Percentiles rank a stretch among this genome's conserved stretches.
Evolutionary conservation across 768 basidiomycete species (phyloP).

Genomic region (Phanerochaete carnosa): DNA sequence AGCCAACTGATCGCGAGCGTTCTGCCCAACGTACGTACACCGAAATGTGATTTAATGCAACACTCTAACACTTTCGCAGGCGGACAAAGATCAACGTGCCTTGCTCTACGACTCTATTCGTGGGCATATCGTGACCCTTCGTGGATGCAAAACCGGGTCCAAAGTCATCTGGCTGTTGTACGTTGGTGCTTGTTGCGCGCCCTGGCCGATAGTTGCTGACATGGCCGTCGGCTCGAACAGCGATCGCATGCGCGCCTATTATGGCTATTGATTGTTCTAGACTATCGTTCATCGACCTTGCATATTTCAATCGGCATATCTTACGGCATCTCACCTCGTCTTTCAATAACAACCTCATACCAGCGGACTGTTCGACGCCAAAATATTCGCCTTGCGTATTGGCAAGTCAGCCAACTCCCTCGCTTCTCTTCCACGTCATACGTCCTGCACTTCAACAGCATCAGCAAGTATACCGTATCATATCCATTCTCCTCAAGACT

Average conservation of each 20-base stretch:
- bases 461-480: not conserved
- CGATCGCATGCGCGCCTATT: constrained; percentile 54
- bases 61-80: constrained; percentile 37
- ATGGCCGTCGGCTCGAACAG: constrained; percentile 13
- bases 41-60: not conserved
- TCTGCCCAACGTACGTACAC: constrained; percentile 59
- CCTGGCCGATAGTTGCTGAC: not conserved
- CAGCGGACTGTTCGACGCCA: not conserved
- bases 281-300: constrained; percentile 22
- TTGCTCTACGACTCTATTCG: constrained; percentile 82
- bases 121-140: constrained; percentile 85
- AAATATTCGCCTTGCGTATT: not conserved
- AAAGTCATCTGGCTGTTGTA: constrained; percentile 90
- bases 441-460: not conserved
- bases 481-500: not conserved
- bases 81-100: constrained; percentile 83
- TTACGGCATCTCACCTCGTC: constrained; percentile 15
- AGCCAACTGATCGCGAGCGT: constrained; percentile 85
- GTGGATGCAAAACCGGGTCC: constrained; percentile 88
- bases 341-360: not conserved
- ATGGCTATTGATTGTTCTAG: constrained; percentile 45
- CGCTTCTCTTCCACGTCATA: not conserved
- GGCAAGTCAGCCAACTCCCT: not conserved
- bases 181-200: constrained; percentile 18
- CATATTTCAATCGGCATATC: constrained; percentile 25